A percentile compares a stretch with the other conserved stretches of the same genome.
These are phyloP conservation scores for Neurospora sp. DNA, from an alignment of 495 filamentous ascomycete genomes.

Conservation along the genomic window DNA sequence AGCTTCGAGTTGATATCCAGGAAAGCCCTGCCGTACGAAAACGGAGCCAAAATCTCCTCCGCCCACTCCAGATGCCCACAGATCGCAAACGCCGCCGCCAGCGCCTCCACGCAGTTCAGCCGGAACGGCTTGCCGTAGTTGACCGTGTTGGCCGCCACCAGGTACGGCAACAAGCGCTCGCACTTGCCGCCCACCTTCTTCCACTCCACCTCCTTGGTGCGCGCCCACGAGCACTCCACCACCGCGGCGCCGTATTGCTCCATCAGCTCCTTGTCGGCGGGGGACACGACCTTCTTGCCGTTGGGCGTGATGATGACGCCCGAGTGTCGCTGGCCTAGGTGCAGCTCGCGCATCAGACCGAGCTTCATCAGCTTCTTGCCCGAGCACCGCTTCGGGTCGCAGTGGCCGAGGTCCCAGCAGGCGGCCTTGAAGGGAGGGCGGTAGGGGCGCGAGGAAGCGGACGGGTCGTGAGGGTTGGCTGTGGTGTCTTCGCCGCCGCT, in stretches of 20 bases:
- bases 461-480: not conserved
- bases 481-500: conserved; percentile 20
- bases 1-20: conserved; percentile 77
- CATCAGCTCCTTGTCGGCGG: conserved; percentile 68
- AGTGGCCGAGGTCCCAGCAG: conserved; percentile 96
- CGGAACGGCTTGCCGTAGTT: conserved; percentile 95
- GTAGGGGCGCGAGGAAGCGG: conserved; percentile 34
- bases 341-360: conserved; percentile 86
- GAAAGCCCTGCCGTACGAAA: conserved; percentile 81
- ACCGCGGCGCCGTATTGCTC: conserved; percentile 89
- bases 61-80: conserved; percentile 91
- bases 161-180: conserved; percentile 85
- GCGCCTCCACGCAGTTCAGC: conserved; percentile 88
- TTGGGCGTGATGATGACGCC: conserved; percentile 93
- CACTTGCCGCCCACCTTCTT: conserved; percentile 86
- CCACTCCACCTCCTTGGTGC: conserved; percentile 86
- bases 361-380: conserved; percentile 88
- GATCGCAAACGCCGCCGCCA: conserved; percentile 86
- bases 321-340: conserved; percentile 78
- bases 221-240: conserved; percentile 94
- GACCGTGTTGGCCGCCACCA: conserved; percentile 91
- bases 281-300: conserved; percentile 72
- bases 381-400: conserved; percentile 93
- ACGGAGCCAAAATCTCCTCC: conserved; percentile 65
- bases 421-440: conserved; percentile 71